Evolutionary conservation across 371 early-diverging fungal species (phyloP).

Genomic region (Rhizopus microsporus): DNA sequence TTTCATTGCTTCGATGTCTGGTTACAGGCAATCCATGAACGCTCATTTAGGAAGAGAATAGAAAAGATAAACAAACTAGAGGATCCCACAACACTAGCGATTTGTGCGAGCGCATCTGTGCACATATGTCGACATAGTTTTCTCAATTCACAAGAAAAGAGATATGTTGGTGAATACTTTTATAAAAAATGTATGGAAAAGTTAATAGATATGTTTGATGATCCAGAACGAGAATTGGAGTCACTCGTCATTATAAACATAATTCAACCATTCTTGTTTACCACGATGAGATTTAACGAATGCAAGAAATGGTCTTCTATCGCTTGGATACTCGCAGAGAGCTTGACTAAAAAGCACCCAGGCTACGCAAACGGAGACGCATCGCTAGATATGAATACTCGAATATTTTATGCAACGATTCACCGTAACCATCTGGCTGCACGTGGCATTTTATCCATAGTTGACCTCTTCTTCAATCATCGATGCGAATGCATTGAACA

Average conservation of each 20-base stretch:
- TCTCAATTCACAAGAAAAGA: slow-evolving; percentile 14
- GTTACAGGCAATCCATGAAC: slow-evolving; percentile 3
- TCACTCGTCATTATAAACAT: slow-evolving; percentile 12
- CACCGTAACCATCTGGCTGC: slow-evolving; percentile 8
- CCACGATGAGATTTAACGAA: slow-evolving; percentile 8
- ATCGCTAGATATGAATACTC: background rate
- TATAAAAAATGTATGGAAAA: slow-evolving; percentile 8
- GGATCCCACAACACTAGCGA: slow-evolving; percentile 13
- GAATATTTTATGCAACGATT: slow-evolving; percentile 9
- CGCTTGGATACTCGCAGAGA: background rate
- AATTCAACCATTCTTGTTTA: slow-evolving; percentile 7
- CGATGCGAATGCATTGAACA: background rate
- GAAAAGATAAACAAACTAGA: slow-evolving; percentile 3
- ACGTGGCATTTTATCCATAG: background rate
- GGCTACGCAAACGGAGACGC: background rate
- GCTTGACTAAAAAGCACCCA: slow-evolving; percentile 7
- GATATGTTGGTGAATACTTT: slow-evolving; percentile 19
- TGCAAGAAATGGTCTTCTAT: slow-evolving; percentile 14
- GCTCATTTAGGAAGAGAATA: background rate
- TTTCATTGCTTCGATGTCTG: slow-evolving; percentile 3
- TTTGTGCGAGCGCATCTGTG: slow-evolving; percentile 1
- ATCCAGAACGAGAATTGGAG: slow-evolving; percentile 16
- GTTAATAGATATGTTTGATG: slow-evolving; percentile 20
- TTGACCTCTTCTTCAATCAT: slow-evolving; percentile 5
- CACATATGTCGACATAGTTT: slow-evolving; percentile 7